Percentiles rank a stretch among this genome's conserved stretches.
phyloP scores from a whole-genome alignment of 345 rosid genomes.

The Lepidium sativum region DNA sequence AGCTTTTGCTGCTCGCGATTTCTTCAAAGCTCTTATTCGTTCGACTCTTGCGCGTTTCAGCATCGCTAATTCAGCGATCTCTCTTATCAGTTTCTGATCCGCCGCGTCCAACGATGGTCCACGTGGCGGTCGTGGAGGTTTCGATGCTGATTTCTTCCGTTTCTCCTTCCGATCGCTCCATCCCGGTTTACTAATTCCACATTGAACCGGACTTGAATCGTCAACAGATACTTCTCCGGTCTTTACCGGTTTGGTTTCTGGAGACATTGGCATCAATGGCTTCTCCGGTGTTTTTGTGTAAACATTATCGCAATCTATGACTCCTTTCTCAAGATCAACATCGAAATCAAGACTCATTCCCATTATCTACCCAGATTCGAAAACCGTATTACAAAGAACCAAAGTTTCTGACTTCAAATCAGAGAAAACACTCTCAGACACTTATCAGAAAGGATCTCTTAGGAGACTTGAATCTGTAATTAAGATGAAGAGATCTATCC shows the following conservation, averaged over 20 bases:
- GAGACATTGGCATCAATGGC: conserved; percentile 21
- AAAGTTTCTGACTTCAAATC: not conserved
- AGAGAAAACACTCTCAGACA: not conserved
- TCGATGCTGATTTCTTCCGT: conserved; percentile 45
- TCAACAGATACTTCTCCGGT: conserved; percentile 31
- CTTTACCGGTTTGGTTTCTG: conserved; percentile 19
- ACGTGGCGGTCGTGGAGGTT: conserved; percentile 92
- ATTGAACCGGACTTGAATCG: conserved; percentile 13
- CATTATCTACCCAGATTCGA: conserved; percentile 23
- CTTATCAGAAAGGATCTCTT: not conserved
- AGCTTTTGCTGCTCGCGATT: conserved; percentile 50
- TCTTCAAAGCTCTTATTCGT: conserved; percentile 81
- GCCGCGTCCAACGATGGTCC: conserved; percentile 79
- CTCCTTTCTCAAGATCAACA: conserved; percentile 69
- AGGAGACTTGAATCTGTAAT: not conserved
- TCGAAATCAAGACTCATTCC: conserved; percentile 36
- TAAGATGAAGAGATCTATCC: conserved; percentile 22
- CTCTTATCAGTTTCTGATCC: conserved; percentile 74
- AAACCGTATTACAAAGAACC: not conserved
- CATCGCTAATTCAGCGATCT: conserved; percentile 75
- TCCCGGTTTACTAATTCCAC: conserved; percentile 21
- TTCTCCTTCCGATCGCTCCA: conserved; percentile 42
- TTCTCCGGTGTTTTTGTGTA: conserved; percentile 22
- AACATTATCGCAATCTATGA: conserved; percentile 27
- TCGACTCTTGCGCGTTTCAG: conserved; percentile 79